Percentiles rank a stretch among this genome's conserved stretches.
Conservation (phyloP, 2,329 filamentous ascomycete genomes). For the Fusarium devonianum region DNA sequence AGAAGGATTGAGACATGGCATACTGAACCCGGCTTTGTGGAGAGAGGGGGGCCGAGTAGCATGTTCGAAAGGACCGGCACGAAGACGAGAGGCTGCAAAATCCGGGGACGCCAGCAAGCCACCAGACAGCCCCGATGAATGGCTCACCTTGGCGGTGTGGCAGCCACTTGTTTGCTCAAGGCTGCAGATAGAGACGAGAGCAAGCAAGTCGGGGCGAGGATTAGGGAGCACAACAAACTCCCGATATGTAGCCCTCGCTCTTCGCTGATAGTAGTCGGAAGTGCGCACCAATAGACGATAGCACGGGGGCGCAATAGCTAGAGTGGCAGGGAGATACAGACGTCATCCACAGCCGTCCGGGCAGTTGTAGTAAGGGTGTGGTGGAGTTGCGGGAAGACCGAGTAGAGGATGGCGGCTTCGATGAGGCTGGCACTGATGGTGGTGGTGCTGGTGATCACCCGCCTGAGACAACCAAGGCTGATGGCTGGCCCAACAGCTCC, state of each 20-base stretch:
- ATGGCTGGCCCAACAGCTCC: conserved; percentile 24
- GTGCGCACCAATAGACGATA: conserved; percentile 31
- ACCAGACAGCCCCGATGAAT: conserved; percentile 24
- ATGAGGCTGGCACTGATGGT: conserved; percentile 31
- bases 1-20: conserved; percentile 18
- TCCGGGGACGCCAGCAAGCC: conserved; percentile 35
- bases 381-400: conserved; percentile 21
- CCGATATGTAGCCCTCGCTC: background rate
- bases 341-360: conserved; percentile 6
- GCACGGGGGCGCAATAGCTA: conserved; percentile 18
- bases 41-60: conserved; percentile 28
- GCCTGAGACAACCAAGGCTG: conserved; percentile 39
- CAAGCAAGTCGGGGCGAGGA: conserved; percentile 9
- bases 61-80: conserved; percentile 35
- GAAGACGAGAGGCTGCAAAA: conserved; percentile 29
- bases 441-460: conserved; percentile 39
- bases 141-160: conserved; percentile 1
- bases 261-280: conserved; percentile 12
- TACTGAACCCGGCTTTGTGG: conserved; percentile 24
- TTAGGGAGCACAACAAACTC: background rate
- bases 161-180: conserved; percentile 22
- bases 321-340: conserved; percentile 18
- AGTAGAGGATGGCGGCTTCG: conserved; percentile 30
- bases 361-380: conserved; percentile 25
- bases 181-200: conserved; percentile 4